These are phyloP conservation scores for Phytophthora europaea DNA, from an alignment of 352 stramenopile species.

Conservation along the genomic window DNA sequence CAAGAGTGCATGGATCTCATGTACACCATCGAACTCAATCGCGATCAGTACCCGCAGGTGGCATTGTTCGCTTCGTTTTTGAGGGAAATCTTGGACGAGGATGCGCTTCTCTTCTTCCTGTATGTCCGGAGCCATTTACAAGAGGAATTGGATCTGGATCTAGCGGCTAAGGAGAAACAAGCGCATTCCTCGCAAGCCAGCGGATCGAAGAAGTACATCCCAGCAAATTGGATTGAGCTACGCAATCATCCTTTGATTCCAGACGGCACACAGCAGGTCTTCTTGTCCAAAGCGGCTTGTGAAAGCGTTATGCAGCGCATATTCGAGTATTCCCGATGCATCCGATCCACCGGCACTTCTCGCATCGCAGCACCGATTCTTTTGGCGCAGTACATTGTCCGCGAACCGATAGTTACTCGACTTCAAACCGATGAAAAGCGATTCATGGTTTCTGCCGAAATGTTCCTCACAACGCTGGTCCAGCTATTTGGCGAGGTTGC, in stretches of 20 bases:
- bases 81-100: conserved; percentile 74
- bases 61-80: conserved; percentile 72
- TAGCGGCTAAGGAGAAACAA: conserved; percentile 71
- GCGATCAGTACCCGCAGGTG: conserved; percentile 59
- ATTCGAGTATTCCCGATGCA: conserved; percentile 38
- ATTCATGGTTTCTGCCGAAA: conserved; percentile 48
- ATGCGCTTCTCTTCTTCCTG: conserved; percentile 74
- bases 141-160: conserved; percentile 59
- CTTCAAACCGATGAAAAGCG: conserved; percentile 18
- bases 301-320: conserved; percentile 55
- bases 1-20: conserved; percentile 83
- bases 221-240: conserved; percentile 38
- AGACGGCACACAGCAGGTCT: conserved; percentile 68
- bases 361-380: conserved; percentile 28
- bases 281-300: conserved; percentile 51
- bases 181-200: conserved; percentile 51
- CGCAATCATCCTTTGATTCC: conserved; percentile 59
- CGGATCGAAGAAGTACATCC: conserved; percentile 56
- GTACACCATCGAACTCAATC: conserved; percentile 64
- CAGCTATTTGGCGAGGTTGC: conserved; percentile 61
- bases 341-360: conserved; percentile 14
- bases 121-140: conserved; percentile 58
- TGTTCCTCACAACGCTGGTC: conserved; percentile 56
- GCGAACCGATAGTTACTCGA: conserved; percentile 28
- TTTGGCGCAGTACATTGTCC: conserved; percentile 55